phyloP scores from a whole-genome alignment of 176 grass and related monocot genomes.

The Rhipidocladum racemiflorum region DNA sequence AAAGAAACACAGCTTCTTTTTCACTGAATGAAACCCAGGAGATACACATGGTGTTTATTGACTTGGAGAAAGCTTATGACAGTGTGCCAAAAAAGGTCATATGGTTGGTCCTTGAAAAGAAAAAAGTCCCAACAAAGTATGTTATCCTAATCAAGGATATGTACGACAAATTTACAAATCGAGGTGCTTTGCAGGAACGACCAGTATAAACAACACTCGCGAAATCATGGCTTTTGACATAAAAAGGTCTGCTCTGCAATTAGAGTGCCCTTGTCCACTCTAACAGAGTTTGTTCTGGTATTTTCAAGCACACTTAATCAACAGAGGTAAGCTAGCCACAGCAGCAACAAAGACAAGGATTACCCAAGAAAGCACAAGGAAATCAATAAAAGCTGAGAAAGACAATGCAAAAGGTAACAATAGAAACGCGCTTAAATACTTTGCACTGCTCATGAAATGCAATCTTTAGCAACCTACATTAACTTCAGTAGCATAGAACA shows the following conservation, averaged over 20 bases:
- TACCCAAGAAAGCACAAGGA: not conserved
- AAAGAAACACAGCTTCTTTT: no score
- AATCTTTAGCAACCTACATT: not conserved
- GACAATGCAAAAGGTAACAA: not conserved
- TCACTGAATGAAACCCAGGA: no score
- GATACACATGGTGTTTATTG: no score
- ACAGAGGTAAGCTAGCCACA: not conserved
- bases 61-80: no score
- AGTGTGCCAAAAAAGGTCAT: no score
- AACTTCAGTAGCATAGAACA: not conserved
- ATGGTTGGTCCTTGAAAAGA: no score
- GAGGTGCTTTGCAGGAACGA: not conserved
- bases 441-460: not conserved
- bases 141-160: no score
- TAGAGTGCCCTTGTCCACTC: not conserved
- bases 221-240: not conserved
- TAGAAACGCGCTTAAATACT: slow-evolving; percentile 2
- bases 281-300: not conserved
- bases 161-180: not conserved
- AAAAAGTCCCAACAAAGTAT: no score
- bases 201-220: slow-evolving; percentile 14
- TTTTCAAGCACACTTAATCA: slow-evolving; percentile 1
- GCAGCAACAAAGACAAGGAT: not conserved
- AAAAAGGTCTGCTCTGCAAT: slow-evolving; percentile 15
- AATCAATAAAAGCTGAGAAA: not conserved